A percentile compares a stretch with the other conserved stretches of the same genome.
Conservation (phyloP, 2,329 filamentous ascomycete species). For the Trichophyton rubrum region DNA sequence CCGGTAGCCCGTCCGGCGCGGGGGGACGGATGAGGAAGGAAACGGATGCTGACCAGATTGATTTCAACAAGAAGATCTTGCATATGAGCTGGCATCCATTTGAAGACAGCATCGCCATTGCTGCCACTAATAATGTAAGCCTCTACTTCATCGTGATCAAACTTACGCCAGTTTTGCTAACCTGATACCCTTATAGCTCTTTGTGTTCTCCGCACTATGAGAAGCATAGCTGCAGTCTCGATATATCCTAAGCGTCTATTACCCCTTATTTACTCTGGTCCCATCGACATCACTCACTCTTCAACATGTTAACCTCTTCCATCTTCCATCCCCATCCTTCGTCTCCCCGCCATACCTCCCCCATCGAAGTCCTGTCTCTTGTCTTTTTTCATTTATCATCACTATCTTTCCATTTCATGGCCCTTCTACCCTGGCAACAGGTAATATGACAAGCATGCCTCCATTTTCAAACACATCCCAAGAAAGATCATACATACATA, state of each 20-base stretch:
- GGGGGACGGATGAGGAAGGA: conserved; percentile 96
- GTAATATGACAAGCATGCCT: not conserved
- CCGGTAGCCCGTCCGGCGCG: conserved; percentile 75
- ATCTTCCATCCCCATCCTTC: not conserved
- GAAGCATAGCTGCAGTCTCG: not conserved
- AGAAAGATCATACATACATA: not conserved
- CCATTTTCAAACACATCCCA: too few species aligned
- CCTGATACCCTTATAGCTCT: conserved; percentile 41
- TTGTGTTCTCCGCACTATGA: conserved; percentile 67
- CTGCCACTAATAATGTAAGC: conserved; percentile 96
- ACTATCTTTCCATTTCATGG: not conserved
- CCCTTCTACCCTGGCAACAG: not conserved
- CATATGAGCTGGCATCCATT: conserved; percentile 99
- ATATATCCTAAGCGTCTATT: not conserved
- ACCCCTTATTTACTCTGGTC: not conserved
- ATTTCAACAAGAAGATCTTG: conserved; percentile 99
- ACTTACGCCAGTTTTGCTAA: conserved; percentile 13
- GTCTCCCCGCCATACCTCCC: not conserved
- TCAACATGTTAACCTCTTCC: not conserved
- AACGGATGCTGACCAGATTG: conserved; percentile 97
- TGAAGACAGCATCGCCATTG: conserved; percentile 98
- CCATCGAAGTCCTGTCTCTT: not conserved
- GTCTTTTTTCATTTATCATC: not conserved
- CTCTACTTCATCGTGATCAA: not conserved
- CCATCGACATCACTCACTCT: not conserved